Evolutionary conservation across 495 filamentous ascomycete genomes (phyloP).

Genomic region (Xylaria venustula): DNA sequence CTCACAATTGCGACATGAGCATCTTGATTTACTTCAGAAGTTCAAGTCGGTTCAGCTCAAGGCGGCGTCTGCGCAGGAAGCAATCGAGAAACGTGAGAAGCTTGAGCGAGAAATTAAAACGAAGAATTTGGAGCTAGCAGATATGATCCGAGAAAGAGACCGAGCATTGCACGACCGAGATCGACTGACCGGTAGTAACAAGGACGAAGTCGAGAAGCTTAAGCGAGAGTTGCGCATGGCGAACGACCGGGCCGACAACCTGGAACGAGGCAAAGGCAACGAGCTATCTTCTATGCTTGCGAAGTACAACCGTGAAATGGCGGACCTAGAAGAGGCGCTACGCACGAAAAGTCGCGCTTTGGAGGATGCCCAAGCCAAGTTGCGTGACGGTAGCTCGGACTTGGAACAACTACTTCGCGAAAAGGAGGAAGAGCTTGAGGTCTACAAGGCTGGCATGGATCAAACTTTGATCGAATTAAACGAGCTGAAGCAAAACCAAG

Average conservation of each 20-base stretch:
- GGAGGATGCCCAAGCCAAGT: constrained; percentile 76
- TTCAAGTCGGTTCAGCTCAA: constrained; percentile 96
- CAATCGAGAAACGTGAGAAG: constrained; percentile 91
- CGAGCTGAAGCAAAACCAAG: constrained; percentile 67
- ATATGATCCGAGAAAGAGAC: constrained; percentile 97
- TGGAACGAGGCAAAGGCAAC: constrained; percentile 86
- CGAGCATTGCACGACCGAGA: constrained; percentile 93
- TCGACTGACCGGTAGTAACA: constrained; percentile 76
- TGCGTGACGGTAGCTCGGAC: constrained; percentile 78
- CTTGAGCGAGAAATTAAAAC: constrained; percentile 96
- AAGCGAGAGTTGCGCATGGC: constrained; percentile 96
- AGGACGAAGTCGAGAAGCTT: constrained; percentile 92
- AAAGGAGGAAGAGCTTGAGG: constrained; percentile 96
- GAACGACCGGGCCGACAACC: constrained; percentile 86
- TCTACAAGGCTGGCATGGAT: constrained; percentile 96
- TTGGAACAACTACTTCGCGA: constrained; percentile 79
- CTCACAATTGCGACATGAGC: constrained; percentile 91
- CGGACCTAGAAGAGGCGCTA: constrained; percentile 89
- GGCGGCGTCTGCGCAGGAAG: constrained; percentile 93
- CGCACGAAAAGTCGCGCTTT: constrained; percentile 83
- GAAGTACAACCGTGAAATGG: constrained; percentile 95
- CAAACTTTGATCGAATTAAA: constrained; percentile 88
- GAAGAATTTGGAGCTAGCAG: constrained; percentile 95
- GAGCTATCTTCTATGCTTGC: constrained; percentile 92
- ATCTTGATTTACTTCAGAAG: constrained; percentile 89